A percentile compares a stretch with the other conserved stretches of the same genome.
phyloP scores from a whole-genome alignment of 2,329 filamentous ascomycete genomes.

The Aspergillus bombycis region DNA sequence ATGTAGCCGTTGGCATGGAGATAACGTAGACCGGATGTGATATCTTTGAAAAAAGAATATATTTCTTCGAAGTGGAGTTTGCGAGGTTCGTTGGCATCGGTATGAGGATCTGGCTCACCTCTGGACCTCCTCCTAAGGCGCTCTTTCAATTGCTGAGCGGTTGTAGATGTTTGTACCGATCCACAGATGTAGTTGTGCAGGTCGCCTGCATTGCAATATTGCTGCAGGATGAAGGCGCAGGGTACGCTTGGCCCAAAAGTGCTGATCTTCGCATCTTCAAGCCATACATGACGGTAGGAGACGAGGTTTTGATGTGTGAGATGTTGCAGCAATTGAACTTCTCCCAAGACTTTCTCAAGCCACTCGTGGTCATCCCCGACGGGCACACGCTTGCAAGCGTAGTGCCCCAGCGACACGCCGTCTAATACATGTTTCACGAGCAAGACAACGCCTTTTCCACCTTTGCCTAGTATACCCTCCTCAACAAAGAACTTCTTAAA shows the following conservation, averaged over 20 bases:
- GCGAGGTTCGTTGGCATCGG: conserved; percentile 55
- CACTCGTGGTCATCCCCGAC: conserved; percentile 93
- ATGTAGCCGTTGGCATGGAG: conserved; percentile 92
- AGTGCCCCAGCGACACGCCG: conserved; percentile 82
- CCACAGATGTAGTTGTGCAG: conserved; percentile 85
- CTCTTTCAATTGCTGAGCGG: conserved; percentile 86
- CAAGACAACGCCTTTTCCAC: conserved; percentile 92
- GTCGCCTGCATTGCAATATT: conserved; percentile 95
- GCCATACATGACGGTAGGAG: conserved; percentile 95
- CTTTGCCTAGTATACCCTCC: conserved; percentile 80
- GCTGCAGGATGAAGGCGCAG: conserved; percentile 94
- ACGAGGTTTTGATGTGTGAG: conserved; percentile 94
- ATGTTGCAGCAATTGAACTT: conserved; percentile 89
- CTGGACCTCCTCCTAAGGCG: conserved; percentile 81
- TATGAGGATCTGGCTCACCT: conserved; percentile 68
- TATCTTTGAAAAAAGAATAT: conserved; percentile 94
- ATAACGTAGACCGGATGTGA: conserved; percentile 87
- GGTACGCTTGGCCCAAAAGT: conserved; percentile 89
- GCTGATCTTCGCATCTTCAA: conserved; percentile 83
- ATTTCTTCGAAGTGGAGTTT: conserved; percentile 83
- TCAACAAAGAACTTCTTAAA: conserved; percentile 93
- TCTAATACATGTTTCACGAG: conserved; percentile 93
- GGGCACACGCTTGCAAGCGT: conserved; percentile 95
- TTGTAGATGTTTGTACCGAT: conserved; percentile 61
- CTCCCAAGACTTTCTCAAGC: conserved; percentile 91